Evolutionary conservation across 2,329 filamentous ascomycete species (phyloP).

Genomic region (Colletotrichum orchidophilum): DNA sequence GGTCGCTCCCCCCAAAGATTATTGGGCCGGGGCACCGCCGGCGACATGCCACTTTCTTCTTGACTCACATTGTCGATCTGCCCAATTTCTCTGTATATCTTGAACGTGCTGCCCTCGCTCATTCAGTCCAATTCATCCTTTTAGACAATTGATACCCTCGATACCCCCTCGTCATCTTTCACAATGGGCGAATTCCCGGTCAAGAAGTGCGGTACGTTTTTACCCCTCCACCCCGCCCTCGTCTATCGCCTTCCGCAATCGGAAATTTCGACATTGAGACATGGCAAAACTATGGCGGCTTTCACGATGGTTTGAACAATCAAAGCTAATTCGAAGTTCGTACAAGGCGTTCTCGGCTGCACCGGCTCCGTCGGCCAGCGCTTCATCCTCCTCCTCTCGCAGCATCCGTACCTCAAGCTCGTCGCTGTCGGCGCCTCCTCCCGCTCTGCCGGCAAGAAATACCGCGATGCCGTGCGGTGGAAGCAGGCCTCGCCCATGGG

Average conservation of each 20-base stretch:
- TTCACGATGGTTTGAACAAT: neutral
- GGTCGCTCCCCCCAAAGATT: slow-evolving; percentile 19
- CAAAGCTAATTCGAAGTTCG: neutral
- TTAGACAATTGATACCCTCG: slow-evolving; percentile 11
- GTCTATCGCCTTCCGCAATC: slow-evolving; percentile 22
- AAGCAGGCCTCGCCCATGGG: slow-evolving; percentile 90
- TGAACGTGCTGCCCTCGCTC: neutral
- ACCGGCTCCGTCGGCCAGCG: slow-evolving; percentile 95
- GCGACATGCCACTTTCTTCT: slow-evolving; percentile 21
- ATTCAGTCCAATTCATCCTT: neutral
- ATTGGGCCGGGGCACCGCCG: slow-evolving; percentile 15
- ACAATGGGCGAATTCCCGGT: slow-evolving; percentile 55
- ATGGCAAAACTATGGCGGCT: slow-evolving; percentile 12
- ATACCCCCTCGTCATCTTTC: neutral
- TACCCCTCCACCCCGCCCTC: slow-evolving; percentile 31
- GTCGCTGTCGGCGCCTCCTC: slow-evolving; percentile 91
- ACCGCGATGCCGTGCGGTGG: slow-evolving; percentile 94
- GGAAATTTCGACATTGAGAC: neutral
- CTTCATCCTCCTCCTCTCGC: slow-evolving; percentile 90
- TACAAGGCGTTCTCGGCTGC: slow-evolving; percentile 80
- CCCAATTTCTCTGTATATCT: neutral
- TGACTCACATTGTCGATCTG: slow-evolving; percentile 32
- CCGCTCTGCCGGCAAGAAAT: slow-evolving; percentile 90
- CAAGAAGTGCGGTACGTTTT: slow-evolving; percentile 66
- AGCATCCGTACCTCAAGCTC: slow-evolving; percentile 87